These are phyloP conservation scores for Dictyostelium capitatum DNA, from an alignment of 78 protist genomes.

Conservation along the genomic window DNA sequence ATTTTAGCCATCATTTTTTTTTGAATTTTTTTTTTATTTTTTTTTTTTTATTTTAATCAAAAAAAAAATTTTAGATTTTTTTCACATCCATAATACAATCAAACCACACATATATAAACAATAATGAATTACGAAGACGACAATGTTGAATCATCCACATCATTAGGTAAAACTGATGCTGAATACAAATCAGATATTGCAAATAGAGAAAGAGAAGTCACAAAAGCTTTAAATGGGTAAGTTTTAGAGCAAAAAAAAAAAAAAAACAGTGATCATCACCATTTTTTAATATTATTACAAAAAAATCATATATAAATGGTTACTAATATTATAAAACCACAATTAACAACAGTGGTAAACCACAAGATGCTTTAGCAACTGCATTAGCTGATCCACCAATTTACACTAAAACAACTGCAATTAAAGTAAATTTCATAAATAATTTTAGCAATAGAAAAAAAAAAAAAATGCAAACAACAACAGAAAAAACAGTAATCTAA, in stretches of 20 bases:
- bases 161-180: constrained; percentile 71
- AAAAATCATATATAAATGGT: neutral
- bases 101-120: neutral
- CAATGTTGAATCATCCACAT: constrained; percentile 14
- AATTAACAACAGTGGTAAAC: constrained; percentile 59
- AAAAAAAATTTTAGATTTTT: neutral
- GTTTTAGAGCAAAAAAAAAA: no score
- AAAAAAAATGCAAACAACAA: neutral
- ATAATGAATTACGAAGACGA: constrained; percentile 68
- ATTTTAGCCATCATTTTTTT: no score
- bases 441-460: no score
- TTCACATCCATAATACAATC: neutral
- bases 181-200: constrained; percentile 66
- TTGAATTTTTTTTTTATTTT: neutral
- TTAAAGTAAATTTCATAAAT: constrained; percentile 36
- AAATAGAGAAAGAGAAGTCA: constrained; percentile 53
- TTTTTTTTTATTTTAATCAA: constrained; percentile 11
- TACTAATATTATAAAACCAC: neutral
- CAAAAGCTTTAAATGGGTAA: constrained; percentile 59
- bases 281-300: neutral
- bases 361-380: constrained; percentile 61
- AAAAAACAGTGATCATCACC: neutral
- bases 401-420: constrained; percentile 61
- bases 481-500: no score
- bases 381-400: constrained; percentile 70